Percentiles rank a stretch among this genome's conserved stretches.
Evolutionary conservation across 2,329 filamentous ascomycete genomes (phyloP).

Genomic region (Fusarium armeniacum): DNA sequence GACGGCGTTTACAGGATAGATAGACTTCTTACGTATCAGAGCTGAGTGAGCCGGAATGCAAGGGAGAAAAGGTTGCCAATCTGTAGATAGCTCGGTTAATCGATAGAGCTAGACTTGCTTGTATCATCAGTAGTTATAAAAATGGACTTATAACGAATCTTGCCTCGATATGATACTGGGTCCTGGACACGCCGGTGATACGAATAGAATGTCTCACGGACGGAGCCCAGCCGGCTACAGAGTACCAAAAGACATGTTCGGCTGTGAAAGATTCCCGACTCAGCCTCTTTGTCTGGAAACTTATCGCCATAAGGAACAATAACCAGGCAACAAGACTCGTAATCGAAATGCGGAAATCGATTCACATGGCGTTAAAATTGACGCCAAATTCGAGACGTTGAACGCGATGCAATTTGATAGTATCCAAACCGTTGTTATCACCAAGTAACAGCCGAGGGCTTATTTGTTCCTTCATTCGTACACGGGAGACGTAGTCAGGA

Average conservation of each 20-base stretch:
- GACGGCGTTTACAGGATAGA: conserved; percentile 35
- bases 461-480: not conserved
- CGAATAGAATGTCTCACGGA: not conserved
- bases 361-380: not conserved
- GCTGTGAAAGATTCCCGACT: not conserved
- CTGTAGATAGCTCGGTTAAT: not conserved
- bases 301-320: not conserved
- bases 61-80: conserved; percentile 6
- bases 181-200: not conserved
- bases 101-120: conserved; percentile 29
- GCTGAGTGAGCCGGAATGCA: conserved; percentile 6
- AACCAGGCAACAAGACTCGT: not conserved
- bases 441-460: not conserved
- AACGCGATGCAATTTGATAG: not conserved
- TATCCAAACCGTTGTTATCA: conserved; percentile 2
- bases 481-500: conserved; percentile 1
- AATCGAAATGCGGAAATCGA: not conserved
- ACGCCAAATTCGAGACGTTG: not conserved
- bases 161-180: not conserved
- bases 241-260: not conserved
- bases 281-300: not conserved
- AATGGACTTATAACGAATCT: not conserved
- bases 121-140: conserved; percentile 11
- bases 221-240: not conserved
- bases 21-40: conserved; percentile 15